Evolutionary conservation across 495 filamentous ascomycete genomes (phyloP).

Genomic region (Glonium stellatum): DNA sequence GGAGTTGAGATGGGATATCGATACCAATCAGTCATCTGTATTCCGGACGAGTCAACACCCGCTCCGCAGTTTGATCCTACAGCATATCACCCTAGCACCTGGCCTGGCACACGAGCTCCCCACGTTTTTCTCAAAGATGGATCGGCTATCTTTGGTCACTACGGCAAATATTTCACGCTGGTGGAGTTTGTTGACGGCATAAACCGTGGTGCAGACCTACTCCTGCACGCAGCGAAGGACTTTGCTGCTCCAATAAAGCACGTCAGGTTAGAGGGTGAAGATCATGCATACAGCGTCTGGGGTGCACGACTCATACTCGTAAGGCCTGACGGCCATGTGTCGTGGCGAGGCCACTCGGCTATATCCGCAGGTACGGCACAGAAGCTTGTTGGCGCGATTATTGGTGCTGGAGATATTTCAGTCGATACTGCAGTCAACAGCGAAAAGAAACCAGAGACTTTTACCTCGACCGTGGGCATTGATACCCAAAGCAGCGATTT

Average conservation of each 20-base stretch:
- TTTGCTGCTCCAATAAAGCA: neutral
- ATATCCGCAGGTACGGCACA: neutral
- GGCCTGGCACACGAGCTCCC: slow-evolving; percentile 32
- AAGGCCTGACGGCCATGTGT: slow-evolving; percentile 3
- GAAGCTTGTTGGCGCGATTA: neutral
- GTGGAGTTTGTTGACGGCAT: slow-evolving; percentile 25
- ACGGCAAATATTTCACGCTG: slow-evolving; percentile 30
- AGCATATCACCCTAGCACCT: slow-evolving; percentile 29
- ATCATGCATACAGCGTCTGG: slow-evolving; percentile 1
- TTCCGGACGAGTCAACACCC: slow-evolving; percentile 11
- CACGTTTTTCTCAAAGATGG: slow-evolving; percentile 35
- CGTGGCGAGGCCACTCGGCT: slow-evolving; percentile 1
- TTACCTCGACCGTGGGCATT: slow-evolving; percentile 1
- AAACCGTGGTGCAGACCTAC: neutral
- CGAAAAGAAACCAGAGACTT: neutral
- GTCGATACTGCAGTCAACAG: neutral
- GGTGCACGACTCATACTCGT: neutral
- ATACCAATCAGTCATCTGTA: slow-evolving; percentile 26
- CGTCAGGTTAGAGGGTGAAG: neutral
- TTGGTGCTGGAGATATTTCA: neutral
- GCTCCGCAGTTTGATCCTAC: slow-evolving; percentile 19
- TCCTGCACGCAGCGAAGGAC: neutral
- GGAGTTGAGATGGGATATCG: slow-evolving; percentile 32
- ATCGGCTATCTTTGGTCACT: slow-evolving; percentile 31
- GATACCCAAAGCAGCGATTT: neutral